Evolutionary conservation across 2,329 filamentous ascomycete genomes (phyloP).

Genomic region (Ascochyta viciae-villosae): DNA sequence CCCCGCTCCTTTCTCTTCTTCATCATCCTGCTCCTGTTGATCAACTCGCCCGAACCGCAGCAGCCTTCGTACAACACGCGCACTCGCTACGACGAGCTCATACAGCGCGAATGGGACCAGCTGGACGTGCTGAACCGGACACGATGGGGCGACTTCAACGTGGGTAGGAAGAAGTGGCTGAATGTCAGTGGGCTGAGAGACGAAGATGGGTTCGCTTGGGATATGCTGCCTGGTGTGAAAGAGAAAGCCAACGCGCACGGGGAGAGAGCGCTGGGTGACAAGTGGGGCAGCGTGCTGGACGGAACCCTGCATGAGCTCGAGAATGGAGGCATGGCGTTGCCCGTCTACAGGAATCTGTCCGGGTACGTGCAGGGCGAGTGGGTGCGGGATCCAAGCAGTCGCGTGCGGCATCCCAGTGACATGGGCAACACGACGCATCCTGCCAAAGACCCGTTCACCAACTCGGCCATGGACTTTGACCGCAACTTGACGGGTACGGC

Average conservation of each 20-base stretch:
- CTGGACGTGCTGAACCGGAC: slow-evolving; percentile 53
- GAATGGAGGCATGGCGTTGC: slow-evolving; percentile 52
- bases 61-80: slow-evolving; percentile 42
- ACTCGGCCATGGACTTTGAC: slow-evolving; percentile 65
- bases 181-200: slow-evolving; percentile 77
- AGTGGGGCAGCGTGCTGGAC: slow-evolving; percentile 51
- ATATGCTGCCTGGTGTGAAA: slow-evolving; percentile 71
- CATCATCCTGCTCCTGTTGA: slow-evolving; percentile 47
- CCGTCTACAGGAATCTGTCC: slow-evolving; percentile 79
- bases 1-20: slow-evolving; percentile 47
- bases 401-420: slow-evolving; percentile 54
- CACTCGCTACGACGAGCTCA: slow-evolving; percentile 53
- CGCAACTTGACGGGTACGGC: slow-evolving; percentile 77
- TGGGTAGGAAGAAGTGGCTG: slow-evolving; percentile 54
- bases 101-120: slow-evolving; percentile 59
- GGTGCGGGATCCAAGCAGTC: slow-evolving; percentile 64
- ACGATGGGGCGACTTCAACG: slow-evolving; percentile 57
- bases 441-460: slow-evolving; percentile 71
- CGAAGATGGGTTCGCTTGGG: slow-evolving; percentile 80
- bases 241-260: slow-evolving; percentile 58
- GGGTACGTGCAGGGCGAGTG: slow-evolving; percentile 80
- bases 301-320: slow-evolving; percentile 38
- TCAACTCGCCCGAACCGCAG: slow-evolving; percentile 48
- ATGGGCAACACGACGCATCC: slow-evolving; percentile 63
- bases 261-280: slow-evolving; percentile 49